These are phyloP conservation scores for Leptographium procerum DNA, from an alignment of 2,329 filamentous ascomycete species.

Conservation along the genomic window DNA sequence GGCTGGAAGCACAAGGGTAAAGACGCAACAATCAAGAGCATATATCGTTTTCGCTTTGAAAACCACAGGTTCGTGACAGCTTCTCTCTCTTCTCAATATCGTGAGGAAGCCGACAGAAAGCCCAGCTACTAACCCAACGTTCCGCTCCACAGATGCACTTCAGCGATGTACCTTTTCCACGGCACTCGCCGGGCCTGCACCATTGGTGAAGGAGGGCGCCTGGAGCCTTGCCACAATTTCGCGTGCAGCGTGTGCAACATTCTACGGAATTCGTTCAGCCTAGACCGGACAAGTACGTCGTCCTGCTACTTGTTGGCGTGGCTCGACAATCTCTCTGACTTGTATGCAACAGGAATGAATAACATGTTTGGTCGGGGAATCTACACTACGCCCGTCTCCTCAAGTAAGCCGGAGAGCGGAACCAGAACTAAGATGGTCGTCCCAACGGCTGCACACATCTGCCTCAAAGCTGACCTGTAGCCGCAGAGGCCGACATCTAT, in stretches of 20 bases:
- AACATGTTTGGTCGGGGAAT: slow-evolving; percentile 2
- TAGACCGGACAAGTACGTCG: background rate
- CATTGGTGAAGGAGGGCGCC: background rate
- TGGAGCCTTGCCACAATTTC: background rate
- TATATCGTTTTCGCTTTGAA: too few species aligned
- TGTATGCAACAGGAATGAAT: background rate
- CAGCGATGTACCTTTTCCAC: background rate
- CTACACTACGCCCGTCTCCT: slow-evolving; percentile 2
- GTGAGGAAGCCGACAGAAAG: background rate
- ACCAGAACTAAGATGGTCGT: too few species aligned
- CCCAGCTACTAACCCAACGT: background rate
- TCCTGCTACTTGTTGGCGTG: too few species aligned
- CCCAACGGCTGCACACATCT: too few species aligned
- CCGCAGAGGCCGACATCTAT: slow-evolving; percentile 3
- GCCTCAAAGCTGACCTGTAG: background rate
- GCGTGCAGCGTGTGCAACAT: background rate
- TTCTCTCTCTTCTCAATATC: background rate
- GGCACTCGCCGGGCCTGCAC: slow-evolving; percentile 1
- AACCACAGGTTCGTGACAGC: background rate
- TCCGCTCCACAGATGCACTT: background rate
- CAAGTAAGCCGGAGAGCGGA: background rate
- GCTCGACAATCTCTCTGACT: background rate
- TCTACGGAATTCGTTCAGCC: background rate
- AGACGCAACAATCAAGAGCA: background rate
- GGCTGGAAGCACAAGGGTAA: background rate